Conservation (phyloP, 257 asterid genomes). For the Solanum bukasovii region DNA sequence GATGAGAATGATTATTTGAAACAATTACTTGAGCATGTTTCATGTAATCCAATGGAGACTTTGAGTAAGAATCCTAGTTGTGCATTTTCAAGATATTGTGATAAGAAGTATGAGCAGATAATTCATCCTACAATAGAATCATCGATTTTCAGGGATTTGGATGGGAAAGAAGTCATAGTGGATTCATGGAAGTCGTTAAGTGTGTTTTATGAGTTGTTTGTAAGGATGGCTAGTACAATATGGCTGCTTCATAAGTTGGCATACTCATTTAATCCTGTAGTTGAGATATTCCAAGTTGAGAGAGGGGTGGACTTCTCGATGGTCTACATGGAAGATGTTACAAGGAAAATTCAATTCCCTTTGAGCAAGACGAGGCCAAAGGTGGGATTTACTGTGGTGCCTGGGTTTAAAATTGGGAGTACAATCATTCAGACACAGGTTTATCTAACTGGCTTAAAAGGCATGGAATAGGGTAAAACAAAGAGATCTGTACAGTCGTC, state of each 20-base stretch:
- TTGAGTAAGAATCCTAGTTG: slow-evolving; percentile 55
- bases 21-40: slow-evolving; percentile 61
- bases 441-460: slow-evolving; percentile 41
- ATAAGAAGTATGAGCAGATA: slow-evolving; percentile 69
- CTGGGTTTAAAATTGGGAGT: slow-evolving; percentile 78
- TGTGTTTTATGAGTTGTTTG: slow-evolving; percentile 74
- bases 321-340: slow-evolving; percentile 81
- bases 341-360: slow-evolving; percentile 27
- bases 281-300: slow-evolving; percentile 84
- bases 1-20: slow-evolving; percentile 26
- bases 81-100: slow-evolving; percentile 69
- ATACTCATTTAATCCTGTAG: slow-evolving; percentile 51
- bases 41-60: slow-evolving; percentile 69
- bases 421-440: slow-evolving; percentile 77
- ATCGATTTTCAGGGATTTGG: slow-evolving; percentile 65
- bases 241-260: slow-evolving; percentile 94
- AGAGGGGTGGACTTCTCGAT: slow-evolving; percentile 65
- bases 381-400: slow-evolving; percentile 85
- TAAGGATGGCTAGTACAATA: slow-evolving; percentile 80
- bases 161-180: slow-evolving; percentile 66
- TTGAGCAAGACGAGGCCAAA: slow-evolving; percentile 34
- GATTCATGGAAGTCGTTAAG: slow-evolving; percentile 79
- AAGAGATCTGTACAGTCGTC: background rate
- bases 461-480: slow-evolving; percentile 18
- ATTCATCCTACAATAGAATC: slow-evolving; percentile 91